Evolutionary conservation across 306 rosid species (phyloP).

Genomic region (Adenanthera pavonina): DNA sequence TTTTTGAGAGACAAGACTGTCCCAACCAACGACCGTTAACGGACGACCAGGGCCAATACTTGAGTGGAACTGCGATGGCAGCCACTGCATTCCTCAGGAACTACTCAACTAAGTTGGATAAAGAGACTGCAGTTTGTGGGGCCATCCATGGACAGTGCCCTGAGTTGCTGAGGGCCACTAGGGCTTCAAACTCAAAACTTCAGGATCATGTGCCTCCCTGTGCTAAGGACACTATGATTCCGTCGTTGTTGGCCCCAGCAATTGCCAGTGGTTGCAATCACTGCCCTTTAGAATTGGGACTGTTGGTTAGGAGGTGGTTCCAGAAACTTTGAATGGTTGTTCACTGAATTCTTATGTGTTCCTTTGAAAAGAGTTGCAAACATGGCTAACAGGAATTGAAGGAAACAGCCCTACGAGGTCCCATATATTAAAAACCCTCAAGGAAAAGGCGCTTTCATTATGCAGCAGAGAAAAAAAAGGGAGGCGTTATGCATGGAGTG

Average conservation of each 20-base stretch:
- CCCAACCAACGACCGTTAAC: conserved; percentile 38
- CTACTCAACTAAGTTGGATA: conserved; percentile 16
- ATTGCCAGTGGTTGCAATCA: conserved; percentile 41
- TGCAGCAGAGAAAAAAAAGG: conserved; percentile 3
- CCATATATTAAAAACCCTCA: not conserved
- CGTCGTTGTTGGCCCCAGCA: conserved; percentile 51
- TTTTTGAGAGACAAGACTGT: conserved; percentile 31
- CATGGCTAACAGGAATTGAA: conserved; percentile 34
- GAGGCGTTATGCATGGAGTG: conserved; percentile 3
- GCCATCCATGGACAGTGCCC: conserved; percentile 54
- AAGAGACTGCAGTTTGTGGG: conserved; percentile 34
- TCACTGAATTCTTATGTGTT: conserved; percentile 34
- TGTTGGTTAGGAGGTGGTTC: conserved; percentile 32
- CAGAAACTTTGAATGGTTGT: conserved; percentile 40
- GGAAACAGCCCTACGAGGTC: conserved; percentile 20
- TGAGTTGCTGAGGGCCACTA: conserved; percentile 51
- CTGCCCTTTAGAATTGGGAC: conserved; percentile 38
- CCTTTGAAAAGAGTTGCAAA: conserved; percentile 34
- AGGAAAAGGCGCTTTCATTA: conserved; percentile 20
- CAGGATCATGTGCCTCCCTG: conserved; percentile 44
- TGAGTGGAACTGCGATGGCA: conserved; percentile 40
- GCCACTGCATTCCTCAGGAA: conserved; percentile 37
- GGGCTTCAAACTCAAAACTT: conserved; percentile 30
- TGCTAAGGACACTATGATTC: conserved; percentile 45
- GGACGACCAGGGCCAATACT: conserved; percentile 45